These are phyloP conservation scores for Solanum chacoense DNA, from an alignment of 305 asterid genomes.

Conservation along the genomic window DNA sequence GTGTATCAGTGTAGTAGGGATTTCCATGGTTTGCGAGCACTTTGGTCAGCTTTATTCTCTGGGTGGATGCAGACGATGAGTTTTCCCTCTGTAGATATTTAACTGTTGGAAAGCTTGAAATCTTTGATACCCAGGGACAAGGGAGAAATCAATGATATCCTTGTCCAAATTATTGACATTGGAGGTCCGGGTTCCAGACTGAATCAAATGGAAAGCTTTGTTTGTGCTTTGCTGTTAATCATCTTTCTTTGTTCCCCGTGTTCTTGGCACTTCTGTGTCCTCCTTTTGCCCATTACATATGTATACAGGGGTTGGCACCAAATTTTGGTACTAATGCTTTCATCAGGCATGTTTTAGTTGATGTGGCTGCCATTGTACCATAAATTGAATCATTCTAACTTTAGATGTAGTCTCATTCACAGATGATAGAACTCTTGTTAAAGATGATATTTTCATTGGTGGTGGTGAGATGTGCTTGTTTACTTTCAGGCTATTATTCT, in stretches of 20 bases:
- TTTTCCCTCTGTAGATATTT: slow-evolving; percentile 37
- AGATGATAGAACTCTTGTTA: slow-evolving; percentile 7
- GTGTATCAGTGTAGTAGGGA: not conserved
- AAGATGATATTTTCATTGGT: slow-evolving; percentile 4
- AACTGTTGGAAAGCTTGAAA: slow-evolving; percentile 28
- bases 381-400: slow-evolving; percentile 2
- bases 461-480: not conserved
- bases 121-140: slow-evolving; percentile 9
- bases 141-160: slow-evolving; percentile 5
- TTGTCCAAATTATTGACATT: slow-evolving; percentile 7
- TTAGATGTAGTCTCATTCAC: slow-evolving; percentile 7
- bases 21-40: slow-evolving; percentile 3
- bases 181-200: slow-evolving; percentile 6
- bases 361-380: slow-evolving; percentile 10
- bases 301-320: slow-evolving; percentile 5
- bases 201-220: slow-evolving; percentile 7
- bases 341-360: slow-evolving; percentile 11
- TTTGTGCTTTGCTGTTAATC: slow-evolving; percentile 15
- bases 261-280: slow-evolving; percentile 2
- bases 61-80: slow-evolving; percentile 18
- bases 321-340: slow-evolving; percentile 15
- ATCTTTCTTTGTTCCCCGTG: not conserved
- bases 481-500: slow-evolving; percentile 9
- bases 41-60: slow-evolving; percentile 5
- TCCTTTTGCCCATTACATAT: slow-evolving; percentile 6